phyloP scores from a whole-genome alignment of 1,139 yeast genomes.

The Candida labiduridarum region DNA sequence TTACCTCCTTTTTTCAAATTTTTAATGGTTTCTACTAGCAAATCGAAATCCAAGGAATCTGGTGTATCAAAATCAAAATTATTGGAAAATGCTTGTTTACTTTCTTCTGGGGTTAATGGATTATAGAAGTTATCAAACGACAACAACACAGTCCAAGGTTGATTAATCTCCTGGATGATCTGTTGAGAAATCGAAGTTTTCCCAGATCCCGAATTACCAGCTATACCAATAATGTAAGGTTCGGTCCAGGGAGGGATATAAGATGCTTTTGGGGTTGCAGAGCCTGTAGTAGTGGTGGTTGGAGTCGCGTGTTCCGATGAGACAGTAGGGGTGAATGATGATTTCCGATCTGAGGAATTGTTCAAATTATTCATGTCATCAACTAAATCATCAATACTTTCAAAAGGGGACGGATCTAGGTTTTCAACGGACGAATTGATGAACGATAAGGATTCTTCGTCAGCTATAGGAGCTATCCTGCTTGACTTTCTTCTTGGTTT shows the following conservation, averaged over 20 bases:
- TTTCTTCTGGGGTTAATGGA: conserved; percentile 65
- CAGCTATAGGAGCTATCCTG: conserved; percentile 27
- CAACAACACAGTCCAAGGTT: conserved; percentile 94
- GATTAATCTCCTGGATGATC: conserved; percentile 76
- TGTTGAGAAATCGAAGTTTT: conserved; percentile 89
- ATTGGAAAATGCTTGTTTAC: conserved; percentile 60
- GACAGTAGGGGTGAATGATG: background rate
- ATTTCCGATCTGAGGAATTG: background rate
- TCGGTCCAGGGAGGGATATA: conserved; percentile 95
- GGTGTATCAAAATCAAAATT: conserved; percentile 90
- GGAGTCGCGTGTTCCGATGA: background rate
- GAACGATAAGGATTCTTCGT: conserved; percentile 15
- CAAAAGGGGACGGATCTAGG: conserved; percentile 10
- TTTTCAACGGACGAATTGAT: conserved; percentile 12
- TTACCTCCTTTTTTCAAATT: conserved; percentile 59
- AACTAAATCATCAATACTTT: conserved; percentile 6
- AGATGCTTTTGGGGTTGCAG: conserved; percentile 14
- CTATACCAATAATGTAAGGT: conserved; percentile 92
- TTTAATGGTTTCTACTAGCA: conserved; percentile 62
- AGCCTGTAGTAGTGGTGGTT: background rate
- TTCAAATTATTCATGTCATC: background rate
- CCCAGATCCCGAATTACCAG: conserved; percentile 95
- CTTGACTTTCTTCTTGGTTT: conserved; percentile 16
- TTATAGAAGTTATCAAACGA: conserved; percentile 91
- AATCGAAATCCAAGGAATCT: conserved; percentile 74